These are phyloP conservation scores for Lyophyllum shimeji DNA, from an alignment of 768 basidiomycete species.

Conservation along the genomic window DNA sequence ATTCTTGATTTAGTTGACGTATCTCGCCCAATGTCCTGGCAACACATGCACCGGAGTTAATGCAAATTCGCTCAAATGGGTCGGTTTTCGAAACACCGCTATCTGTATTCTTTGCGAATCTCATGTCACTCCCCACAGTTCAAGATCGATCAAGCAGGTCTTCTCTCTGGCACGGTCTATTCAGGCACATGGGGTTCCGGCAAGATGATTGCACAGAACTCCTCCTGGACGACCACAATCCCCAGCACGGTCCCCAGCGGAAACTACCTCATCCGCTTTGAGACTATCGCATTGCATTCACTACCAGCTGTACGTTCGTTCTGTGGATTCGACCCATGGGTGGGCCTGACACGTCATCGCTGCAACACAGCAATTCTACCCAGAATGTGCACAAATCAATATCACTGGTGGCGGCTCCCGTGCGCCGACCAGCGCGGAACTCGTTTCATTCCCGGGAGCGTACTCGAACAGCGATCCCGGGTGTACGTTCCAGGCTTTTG, in stretches of 20 bases:
- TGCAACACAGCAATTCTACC: conserved; percentile 60
- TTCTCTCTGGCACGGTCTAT: conserved; percentile 41
- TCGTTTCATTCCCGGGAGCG: conserved; percentile 48
- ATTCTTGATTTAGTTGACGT: conserved; percentile 31
- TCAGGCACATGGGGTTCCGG: conserved; percentile 42
- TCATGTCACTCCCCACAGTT: conserved; percentile 25
- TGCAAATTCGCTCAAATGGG: conserved; percentile 40
- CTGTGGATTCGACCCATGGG: not conserved
- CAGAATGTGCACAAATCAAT: conserved; percentile 49
- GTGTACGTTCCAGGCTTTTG: conserved; percentile 22
- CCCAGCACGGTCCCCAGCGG: conserved; percentile 42
- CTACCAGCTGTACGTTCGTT: conserved; percentile 45
- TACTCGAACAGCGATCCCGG: conserved; percentile 45
- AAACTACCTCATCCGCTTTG: conserved; percentile 47
- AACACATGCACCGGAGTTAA: conserved; percentile 40
- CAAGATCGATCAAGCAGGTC: conserved; percentile 47
- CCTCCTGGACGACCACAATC: conserved; percentile 46
- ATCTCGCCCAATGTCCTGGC: conserved; percentile 46
- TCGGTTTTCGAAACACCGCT: conserved; percentile 14
- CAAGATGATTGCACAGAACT: conserved; percentile 44
- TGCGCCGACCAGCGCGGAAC: conserved; percentile 40
- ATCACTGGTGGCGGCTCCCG: conserved; percentile 41
- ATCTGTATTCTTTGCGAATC: not conserved
- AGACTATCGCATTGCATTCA: conserved; percentile 49
- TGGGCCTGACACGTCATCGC: not conserved